Evolutionary conservation across 371 early-diverging fungal species (phyloP).

Genomic region (Syncephalastrum racemosum): DNA sequence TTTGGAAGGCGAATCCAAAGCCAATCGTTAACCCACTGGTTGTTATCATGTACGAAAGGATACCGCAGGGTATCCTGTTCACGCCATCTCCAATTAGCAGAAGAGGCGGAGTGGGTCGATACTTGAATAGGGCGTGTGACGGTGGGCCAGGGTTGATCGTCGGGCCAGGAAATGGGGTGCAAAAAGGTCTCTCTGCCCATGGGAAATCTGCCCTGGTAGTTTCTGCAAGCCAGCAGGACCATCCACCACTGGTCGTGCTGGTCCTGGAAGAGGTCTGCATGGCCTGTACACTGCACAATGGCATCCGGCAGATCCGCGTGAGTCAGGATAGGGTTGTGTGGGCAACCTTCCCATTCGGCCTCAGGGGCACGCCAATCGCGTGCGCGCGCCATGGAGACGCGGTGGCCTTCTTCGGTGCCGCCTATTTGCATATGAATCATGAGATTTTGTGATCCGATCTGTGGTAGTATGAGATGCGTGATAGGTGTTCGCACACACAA

Average conservation of each 20-base stretch:
- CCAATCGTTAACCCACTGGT: constrained; percentile 10
- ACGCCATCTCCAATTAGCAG: neutral
- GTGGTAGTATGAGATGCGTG: no score
- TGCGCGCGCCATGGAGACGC: constrained; percentile 19
- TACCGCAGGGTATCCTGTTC: no score
- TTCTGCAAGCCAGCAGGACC: constrained; percentile 20
- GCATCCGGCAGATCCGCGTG: constrained; percentile 16
- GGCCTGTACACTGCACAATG: constrained; percentile 21
- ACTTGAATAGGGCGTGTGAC: constrained; percentile 14
- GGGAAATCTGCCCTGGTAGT: constrained; percentile 12
- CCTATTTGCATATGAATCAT: constrained; percentile 8
- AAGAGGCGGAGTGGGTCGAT: neutral
- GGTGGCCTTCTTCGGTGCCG: constrained; percentile 24
- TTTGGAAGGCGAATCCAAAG: constrained; percentile 21
- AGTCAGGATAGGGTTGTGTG: constrained; percentile 17
- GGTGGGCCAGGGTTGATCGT: constrained; percentile 17
- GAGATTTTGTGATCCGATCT: no score
- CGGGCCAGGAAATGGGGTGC: constrained; percentile 20
- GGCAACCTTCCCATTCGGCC: constrained; percentile 19
- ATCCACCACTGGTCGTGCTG: constrained; percentile 18
- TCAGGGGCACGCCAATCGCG: constrained; percentile 14
- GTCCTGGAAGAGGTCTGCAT: constrained; percentile 25
- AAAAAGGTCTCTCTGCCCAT: constrained; percentile 27
- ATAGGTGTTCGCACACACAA: no score
- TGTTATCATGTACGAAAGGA: neutral